Conservation (phyloP, 495 filamentous ascomycete genomes). For the Penicillium roqueforti region DNA sequence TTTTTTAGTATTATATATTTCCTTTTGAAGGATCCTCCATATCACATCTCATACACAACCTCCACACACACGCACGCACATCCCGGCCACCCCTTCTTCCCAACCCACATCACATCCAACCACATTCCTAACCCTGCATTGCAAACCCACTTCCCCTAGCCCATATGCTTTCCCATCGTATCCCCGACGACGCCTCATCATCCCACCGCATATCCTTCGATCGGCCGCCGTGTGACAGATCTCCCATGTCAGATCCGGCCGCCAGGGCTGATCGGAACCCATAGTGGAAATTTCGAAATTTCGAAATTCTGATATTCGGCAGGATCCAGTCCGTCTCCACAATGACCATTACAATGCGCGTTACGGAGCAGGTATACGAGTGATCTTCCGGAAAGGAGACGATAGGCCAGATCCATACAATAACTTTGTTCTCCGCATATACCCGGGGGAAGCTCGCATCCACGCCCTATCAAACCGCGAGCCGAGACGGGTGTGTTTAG, state of each 20-base stretch:
- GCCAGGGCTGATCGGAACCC: not conserved
- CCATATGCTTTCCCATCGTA: not conserved
- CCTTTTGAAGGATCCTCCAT: not conserved
- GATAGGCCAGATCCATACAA: not conserved
- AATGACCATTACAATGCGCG: not conserved
- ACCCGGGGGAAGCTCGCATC: not conserved
- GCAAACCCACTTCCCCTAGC: too few relatives aligned
- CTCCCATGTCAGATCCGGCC: not conserved
- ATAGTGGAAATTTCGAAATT: not conserved
- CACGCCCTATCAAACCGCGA: not conserved
- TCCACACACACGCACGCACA: not conserved
- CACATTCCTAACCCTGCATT: not conserved
- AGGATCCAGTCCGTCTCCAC: not conserved
- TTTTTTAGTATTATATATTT: not conserved
- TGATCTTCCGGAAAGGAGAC: not conserved
- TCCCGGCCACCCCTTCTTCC: constrained; percentile 2
- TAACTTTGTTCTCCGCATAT: not conserved
- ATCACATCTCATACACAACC: constrained; percentile 1
- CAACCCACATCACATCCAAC: not conserved
- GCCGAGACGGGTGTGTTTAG: not conserved
- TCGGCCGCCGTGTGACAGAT: not conserved
- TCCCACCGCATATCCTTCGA: not conserved
- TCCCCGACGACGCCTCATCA: not conserved
- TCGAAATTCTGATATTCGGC: not conserved
- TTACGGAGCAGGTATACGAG: too few relatives aligned